Evolutionary conservation across 768 basidiomycete species (phyloP), one percentile per base, ranked within the genome.

Genomic region (Auricularia cornea): DNA sequence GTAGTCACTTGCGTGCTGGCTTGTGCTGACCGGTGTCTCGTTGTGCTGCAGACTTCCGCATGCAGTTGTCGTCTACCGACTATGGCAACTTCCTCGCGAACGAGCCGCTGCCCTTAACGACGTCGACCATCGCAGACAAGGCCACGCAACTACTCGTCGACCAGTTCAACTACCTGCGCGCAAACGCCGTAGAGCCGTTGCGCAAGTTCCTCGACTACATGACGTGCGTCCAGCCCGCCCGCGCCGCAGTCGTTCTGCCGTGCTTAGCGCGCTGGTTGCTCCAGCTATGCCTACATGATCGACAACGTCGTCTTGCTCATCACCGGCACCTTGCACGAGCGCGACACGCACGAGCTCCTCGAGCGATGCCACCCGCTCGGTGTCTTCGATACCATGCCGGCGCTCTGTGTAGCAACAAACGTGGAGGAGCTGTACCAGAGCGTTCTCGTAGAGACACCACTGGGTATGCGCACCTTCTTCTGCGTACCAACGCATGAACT

Each of bases 51-150:
- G 97, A 99, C 77, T 87, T 99, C 75, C 83, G 92, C 66, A 94
- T 97, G 56, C 97, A 99, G 72, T 81, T 99, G 33, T 90, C 93
- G 18, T 86, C 95, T 14, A 98, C 96, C 4, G 97, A 99, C 77
- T 99, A 99, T 73, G 94, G 95, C 71, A 96, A 92, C 77, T 99
- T 99, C 76, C 88, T 99, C 56, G 88, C 96, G 31, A 98, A 98
- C 70, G 97, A 99, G 73, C 88, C 96, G 2, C 82, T 93, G 29
- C 95, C 94, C 14, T 83, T 98, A 62, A 90, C 92, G 62, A 97
- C 96, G 8, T 88, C 93, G 10, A 94, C 92, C 59, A 98, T 98
- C 72, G 84, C 92, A n/a, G 95, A 96, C 77, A 94, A 89, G 77
- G 96, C 97, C 31, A 98, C 94, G 2, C 90, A 94, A 72, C 81